A percentile compares a stretch with the other conserved stretches of the same genome.
These are phyloP conservation scores for Leishmania aethiopica DNA, from an alignment of 208 protist genomes.

Conservation along the genomic window DNA sequence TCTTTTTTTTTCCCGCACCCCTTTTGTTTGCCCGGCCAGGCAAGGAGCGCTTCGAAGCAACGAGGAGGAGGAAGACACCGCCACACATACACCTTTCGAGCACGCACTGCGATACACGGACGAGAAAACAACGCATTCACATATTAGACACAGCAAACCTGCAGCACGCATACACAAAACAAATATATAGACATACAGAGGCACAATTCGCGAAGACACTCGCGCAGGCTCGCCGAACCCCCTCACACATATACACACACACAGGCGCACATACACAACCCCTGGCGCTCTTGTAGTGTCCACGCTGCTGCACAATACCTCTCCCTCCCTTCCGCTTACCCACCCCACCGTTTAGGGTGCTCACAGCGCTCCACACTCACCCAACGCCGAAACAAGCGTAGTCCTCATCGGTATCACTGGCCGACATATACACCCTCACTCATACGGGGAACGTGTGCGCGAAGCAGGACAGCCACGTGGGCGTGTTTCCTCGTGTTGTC, in stretches of 20 bases:
- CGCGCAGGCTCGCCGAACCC: neutral
- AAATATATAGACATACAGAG: neutral
- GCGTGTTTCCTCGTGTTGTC: neutral
- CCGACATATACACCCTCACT: neutral
- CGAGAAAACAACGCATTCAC: neutral
- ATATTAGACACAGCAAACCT: neutral
- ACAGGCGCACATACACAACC: neutral
- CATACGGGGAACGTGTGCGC: neutral
- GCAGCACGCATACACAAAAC: neutral
- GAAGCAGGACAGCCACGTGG: neutral
- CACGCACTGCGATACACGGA: neutral
- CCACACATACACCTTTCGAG: neutral
- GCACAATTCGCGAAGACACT: neutral
- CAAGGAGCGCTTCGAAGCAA: neutral
- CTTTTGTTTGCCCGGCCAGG: neutral
- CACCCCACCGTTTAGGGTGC: neutral
- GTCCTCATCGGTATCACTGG: neutral
- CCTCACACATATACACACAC: neutral
- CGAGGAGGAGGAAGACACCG: neutral
- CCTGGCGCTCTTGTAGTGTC: neutral
- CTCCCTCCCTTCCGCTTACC: no score
- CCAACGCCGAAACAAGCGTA: neutral
- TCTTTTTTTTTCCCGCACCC: neutral
- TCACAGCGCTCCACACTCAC: constrained; percentile 2
- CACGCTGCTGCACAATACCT: neutral